These are phyloP conservation scores for Oryza officinalis DNA, from an alignment of 176 grass and related monocot genomes.

Conservation along the genomic window DNA sequence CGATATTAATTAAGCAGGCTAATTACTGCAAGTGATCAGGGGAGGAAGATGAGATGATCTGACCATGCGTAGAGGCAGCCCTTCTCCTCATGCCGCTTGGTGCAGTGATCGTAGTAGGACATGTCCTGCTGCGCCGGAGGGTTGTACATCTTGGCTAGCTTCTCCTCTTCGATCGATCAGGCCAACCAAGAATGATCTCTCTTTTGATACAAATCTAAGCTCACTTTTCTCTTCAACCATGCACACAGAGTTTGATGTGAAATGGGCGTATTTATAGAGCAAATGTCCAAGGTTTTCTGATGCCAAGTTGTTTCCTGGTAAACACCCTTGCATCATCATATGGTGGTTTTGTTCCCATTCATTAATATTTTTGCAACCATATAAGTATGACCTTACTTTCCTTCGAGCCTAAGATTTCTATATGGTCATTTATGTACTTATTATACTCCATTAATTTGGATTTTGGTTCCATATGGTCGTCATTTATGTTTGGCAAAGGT, in stretches of 20 bases:
- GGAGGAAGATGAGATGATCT: background rate
- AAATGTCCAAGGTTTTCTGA: background rate
- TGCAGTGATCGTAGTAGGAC: slow-evolving; percentile 60
- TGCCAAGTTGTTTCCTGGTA: background rate
- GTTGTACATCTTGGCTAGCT: slow-evolving; percentile 53
- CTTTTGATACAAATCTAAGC: no score
- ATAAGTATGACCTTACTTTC: slow-evolving; percentile 1
- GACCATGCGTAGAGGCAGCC: slow-evolving; percentile 73
- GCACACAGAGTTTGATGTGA: background rate
- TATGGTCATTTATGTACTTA: background rate
- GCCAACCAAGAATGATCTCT: background rate
- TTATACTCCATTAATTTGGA: background rate
- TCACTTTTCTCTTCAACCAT: background rate
- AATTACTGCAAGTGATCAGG: background rate
- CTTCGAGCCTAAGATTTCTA: slow-evolving; percentile 35
- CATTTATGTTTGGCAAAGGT: background rate
- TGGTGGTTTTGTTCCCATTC: background rate
- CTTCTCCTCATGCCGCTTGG: slow-evolving; percentile 61
- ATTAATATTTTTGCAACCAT: background rate
- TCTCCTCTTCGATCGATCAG: background rate
- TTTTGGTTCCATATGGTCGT: background rate
- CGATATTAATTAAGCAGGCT: background rate
- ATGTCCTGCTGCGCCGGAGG: slow-evolving; percentile 53
- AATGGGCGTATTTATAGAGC: background rate
- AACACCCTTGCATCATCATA: background rate